Evolutionary conservation across 2,329 filamentous ascomycete species (phyloP).

Genomic region (Arthrobotrys megalospora): DNA sequence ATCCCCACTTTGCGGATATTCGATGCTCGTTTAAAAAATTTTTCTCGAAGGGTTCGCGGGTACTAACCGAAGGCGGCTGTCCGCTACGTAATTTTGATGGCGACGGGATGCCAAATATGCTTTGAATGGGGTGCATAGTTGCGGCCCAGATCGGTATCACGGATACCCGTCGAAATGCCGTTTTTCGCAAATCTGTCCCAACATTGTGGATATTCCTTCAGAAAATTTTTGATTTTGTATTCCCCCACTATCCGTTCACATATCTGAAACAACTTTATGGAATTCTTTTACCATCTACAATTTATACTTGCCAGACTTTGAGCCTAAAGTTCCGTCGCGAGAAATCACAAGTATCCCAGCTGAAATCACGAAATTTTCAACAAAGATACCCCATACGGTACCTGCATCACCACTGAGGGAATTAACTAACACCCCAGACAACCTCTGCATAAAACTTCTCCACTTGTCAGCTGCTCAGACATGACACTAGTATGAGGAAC

Average conservation of each 20-base stretch:
- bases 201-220: constrained; percentile 22
- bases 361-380: constrained; percentile 50
- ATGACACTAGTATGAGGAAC: constrained; percentile 8
- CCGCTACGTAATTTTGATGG: constrained; percentile 43
- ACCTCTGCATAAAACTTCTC: constrained; percentile 42
- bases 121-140: constrained; percentile 31
- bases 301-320: constrained; percentile 39
- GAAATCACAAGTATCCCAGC: constrained; percentile 27
- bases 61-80: constrained; percentile 59
- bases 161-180: constrained; percentile 15
- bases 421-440: constrained; percentile 51
- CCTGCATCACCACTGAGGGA: constrained; percentile 57
- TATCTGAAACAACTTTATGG: constrained; percentile 41
- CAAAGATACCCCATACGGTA: constrained; percentile 51
- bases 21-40: constrained; percentile 39
- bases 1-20: constrained; percentile 37
- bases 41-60: constrained; percentile 41
- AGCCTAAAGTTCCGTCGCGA: constrained; percentile 12
- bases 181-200: constrained; percentile 39
- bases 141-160: constrained; percentile 36
- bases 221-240: constrained; percentile 25
- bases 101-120: constrained; percentile 19
- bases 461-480: constrained; percentile 52
- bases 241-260: constrained; percentile 35
- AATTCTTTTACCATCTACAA: constrained; percentile 34